phyloP scores from a whole-genome alignment of 768 basidiomycete genomes.

The Kwoniella bestiolae region DNA sequence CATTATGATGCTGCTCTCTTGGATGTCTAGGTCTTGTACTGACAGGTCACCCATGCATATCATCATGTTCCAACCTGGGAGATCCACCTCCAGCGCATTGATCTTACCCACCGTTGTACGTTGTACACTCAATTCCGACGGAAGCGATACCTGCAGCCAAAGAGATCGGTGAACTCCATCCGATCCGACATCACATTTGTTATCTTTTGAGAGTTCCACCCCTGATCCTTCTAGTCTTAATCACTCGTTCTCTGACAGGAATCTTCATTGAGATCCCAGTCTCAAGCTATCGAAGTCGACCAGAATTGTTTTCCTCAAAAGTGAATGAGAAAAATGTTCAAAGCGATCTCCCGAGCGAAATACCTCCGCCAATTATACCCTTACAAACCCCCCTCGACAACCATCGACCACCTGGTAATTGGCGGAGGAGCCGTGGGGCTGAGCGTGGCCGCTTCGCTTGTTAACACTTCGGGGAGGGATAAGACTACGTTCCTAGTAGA shows the following conservation, averaged over 20 bases:
- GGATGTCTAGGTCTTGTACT: too few species aligned
- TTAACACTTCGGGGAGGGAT: slow-evolving; percentile 65
- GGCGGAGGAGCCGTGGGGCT: slow-evolving; percentile 90
- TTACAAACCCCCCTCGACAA: slow-evolving; percentile 65
- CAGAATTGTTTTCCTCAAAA: too few species aligned
- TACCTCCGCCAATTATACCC: slow-evolving; percentile 35
- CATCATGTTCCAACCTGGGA: not conserved
- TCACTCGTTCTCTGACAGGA: too few species aligned
- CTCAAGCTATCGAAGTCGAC: too few species aligned
- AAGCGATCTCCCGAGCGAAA: slow-evolving; percentile 8
- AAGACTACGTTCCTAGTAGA: slow-evolving; percentile 83
- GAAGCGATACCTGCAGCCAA: too few species aligned
- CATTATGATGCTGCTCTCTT: too few species aligned
- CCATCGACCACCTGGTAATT: slow-evolving; percentile 81
- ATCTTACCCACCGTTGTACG: too few species aligned
- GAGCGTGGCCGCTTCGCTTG: slow-evolving; percentile 76
- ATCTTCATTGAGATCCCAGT: too few species aligned
- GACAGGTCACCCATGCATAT: not conserved
- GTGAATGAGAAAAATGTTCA: not conserved
- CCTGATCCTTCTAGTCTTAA: too few species aligned
- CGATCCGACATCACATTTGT: too few species aligned
- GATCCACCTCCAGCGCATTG: too few species aligned
- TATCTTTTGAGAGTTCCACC: too few species aligned
- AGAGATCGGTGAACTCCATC: not conserved
- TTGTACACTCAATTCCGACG: not conserved